Evolutionary conservation across 257 asterid genomes (phyloP).

Genomic region (Mentha longifolia): DNA sequence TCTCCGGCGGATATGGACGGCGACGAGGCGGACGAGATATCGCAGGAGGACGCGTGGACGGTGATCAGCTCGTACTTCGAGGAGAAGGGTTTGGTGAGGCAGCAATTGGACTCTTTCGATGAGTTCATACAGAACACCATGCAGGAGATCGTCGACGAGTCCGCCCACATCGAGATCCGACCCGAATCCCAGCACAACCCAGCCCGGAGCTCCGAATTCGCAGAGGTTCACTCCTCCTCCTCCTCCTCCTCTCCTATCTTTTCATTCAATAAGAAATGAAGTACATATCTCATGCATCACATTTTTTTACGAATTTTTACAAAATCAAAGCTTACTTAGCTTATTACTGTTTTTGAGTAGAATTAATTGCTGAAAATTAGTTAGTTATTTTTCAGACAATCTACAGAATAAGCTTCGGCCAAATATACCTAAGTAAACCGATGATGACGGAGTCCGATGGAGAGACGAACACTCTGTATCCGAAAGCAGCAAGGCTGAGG

Average conservation of each 20-base stretch:
- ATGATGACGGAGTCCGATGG: conserved; percentile 99
- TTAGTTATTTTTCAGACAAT: conserved; percentile 49
- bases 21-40: conserved; percentile 38
- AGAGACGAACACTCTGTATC: conserved; percentile 86
- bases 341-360: too few relatives aligned
- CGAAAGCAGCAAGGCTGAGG: conserved; percentile 90
- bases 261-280: too few relatives aligned
- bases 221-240: too few relatives aligned
- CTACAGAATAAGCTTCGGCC: conserved; percentile 77
- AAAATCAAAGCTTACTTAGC: too few relatives aligned
- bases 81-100: conserved; percentile 63
- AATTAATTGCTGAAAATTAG: background rate
- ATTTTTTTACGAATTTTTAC: too few relatives aligned
- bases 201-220: conserved; percentile 48
- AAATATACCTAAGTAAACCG: conserved; percentile 85
- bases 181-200: conserved; percentile 59
- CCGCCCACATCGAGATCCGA: conserved; percentile 58
- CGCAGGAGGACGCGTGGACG: conserved; percentile 64
- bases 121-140: conserved; percentile 65
- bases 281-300: too few relatives aligned
- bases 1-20: conserved; percentile 2
- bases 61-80: conserved; percentile 61
- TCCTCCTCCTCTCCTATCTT: too few relatives aligned
- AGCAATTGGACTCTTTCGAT: conserved; percentile 57
- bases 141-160: conserved; percentile 66